Evolutionary conservation across 768 basidiomycete genomes (phyloP).

Genomic region (Leccinum disarticulatum): DNA sequence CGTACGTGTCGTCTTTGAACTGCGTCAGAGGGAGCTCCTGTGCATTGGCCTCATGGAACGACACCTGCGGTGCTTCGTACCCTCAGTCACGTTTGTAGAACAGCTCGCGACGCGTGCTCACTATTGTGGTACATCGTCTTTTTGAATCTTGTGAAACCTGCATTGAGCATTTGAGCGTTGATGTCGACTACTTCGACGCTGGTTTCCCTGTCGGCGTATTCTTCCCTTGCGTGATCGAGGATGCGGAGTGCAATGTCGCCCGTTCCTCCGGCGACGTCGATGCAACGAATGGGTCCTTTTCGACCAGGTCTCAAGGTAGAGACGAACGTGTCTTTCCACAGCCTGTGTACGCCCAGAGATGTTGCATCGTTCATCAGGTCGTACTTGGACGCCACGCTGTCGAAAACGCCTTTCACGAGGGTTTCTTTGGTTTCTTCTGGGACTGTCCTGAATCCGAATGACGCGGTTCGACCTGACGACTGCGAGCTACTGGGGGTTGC

Average conservation of each 20-base stretch:
- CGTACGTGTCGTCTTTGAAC: conserved; percentile 82
- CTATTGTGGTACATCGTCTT: conserved; percentile 99
- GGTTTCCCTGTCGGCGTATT: conserved; percentile 87
- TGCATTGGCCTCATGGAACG: conserved; percentile 92
- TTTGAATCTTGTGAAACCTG: conserved; percentile 87
- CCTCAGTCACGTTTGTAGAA: conserved; percentile 4
- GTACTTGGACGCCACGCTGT: conserved; percentile 92
- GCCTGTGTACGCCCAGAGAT: conserved; percentile 90
- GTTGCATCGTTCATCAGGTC: conserved; percentile 99
- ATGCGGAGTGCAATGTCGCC: conserved; percentile 96
- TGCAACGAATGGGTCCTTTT: conserved; percentile 72
- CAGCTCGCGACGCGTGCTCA: conserved; percentile 40
- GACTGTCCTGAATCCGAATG: conserved; percentile 92
- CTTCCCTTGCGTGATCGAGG: conserved; percentile 85
- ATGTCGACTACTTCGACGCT: conserved; percentile 91
- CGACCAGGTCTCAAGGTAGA: conserved; percentile 72
- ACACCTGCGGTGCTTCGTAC: conserved; percentile 79
- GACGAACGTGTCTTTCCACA: conserved; percentile 96
- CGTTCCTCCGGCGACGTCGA: conserved; percentile 97
- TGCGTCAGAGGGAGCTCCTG: conserved; percentile 66
- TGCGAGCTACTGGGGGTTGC: conserved; percentile 9
- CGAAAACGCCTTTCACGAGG: conserved; percentile 91
- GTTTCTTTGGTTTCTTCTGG: conserved; percentile 85
- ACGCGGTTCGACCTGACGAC: conserved; percentile 52
- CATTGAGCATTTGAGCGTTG: conserved; percentile 92